phyloP scores from a whole-genome alignment of 2,329 filamentous ascomycete species.

The Nothophoma quercina region DNA sequence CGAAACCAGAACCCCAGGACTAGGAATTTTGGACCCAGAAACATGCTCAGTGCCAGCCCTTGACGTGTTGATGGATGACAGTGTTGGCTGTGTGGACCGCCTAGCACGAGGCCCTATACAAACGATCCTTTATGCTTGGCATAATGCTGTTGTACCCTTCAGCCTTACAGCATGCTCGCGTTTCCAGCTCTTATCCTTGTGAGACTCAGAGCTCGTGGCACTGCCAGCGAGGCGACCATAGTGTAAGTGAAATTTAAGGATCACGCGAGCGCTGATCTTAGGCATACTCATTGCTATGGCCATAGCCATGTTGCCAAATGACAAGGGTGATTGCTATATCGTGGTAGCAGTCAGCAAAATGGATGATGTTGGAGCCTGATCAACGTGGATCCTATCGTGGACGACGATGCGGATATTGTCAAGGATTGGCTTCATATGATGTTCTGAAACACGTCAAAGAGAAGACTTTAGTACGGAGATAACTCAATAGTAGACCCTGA shows the following conservation, averaged over 20 bases:
- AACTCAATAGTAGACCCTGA: slow-evolving; percentile 10
- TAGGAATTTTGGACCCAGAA: slow-evolving; percentile 19
- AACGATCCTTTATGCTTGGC: slow-evolving; percentile 26
- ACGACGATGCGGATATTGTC: slow-evolving; percentile 24
- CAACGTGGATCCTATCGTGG: slow-evolving; percentile 37
- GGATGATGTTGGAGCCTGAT: slow-evolving; percentile 22
- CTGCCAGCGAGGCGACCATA: slow-evolving; percentile 25
- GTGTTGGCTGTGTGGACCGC: slow-evolving; percentile 18
- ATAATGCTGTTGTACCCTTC: slow-evolving; percentile 20
- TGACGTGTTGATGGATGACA: slow-evolving; percentile 26
- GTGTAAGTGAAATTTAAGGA: slow-evolving; percentile 24
- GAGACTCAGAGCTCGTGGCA: slow-evolving; percentile 24
- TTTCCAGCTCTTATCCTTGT: slow-evolving; percentile 11
- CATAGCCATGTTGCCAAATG: slow-evolving; percentile 18
- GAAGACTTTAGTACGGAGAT: slow-evolving; percentile 23
- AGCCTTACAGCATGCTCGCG: not conserved
- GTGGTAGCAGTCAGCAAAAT: slow-evolving; percentile 20
- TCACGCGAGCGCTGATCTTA: slow-evolving; percentile 29
- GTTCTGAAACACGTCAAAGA: slow-evolving; percentile 19
- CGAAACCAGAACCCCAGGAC: slow-evolving; percentile 18
- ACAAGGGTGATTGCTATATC: slow-evolving; percentile 17
- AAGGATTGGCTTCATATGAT: slow-evolving; percentile 21
- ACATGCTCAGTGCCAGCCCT: slow-evolving; percentile 21
- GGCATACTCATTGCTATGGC: slow-evolving; percentile 19
- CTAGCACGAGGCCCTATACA: slow-evolving; percentile 24